phyloP scores from a whole-genome alignment of 2,329 filamentous ascomycete genomes.

The Leptographium procerum region DNA sequence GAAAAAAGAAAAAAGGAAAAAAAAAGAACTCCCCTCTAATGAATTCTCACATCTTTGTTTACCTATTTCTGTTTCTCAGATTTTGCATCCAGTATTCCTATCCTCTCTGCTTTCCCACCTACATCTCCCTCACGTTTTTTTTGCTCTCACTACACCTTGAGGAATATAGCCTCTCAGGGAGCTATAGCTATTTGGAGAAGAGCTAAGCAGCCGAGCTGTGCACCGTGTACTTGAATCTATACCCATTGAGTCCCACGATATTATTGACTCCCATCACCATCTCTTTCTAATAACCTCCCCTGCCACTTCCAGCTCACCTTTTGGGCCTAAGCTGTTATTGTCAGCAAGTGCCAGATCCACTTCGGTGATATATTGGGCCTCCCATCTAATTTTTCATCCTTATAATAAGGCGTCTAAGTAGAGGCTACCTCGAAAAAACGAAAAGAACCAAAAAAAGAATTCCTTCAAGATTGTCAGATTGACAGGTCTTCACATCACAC shows the following conservation, averaged over 20 bases:
- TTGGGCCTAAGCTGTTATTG: neutral
- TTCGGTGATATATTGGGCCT: neutral
- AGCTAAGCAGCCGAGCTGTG: neutral
- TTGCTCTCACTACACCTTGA: neutral
- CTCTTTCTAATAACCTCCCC: neutral
- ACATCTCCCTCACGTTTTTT: neutral
- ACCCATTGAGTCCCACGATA: neutral
- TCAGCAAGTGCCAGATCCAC: neutral
- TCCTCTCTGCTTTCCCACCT: conserved; percentile 1
- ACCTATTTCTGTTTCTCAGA: neutral
- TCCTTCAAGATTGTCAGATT: conserved; percentile 17
- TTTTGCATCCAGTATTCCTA: neutral
- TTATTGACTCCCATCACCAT: neutral
- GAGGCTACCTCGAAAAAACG: conserved; percentile 8
- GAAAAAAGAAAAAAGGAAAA: neutral
- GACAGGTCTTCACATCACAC: conserved; percentile 22
- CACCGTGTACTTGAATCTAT: neutral
- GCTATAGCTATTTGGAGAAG: neutral
- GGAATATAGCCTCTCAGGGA: neutral
- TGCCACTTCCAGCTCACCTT: neutral
- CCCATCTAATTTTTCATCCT: neutral
- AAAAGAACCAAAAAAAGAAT: conserved; percentile 20
- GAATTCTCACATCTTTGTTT: neutral
- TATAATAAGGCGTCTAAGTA: neutral
- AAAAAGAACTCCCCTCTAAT: neutral